phyloP scores from a whole-genome alignment of 345 rosid genomes.

The Durio zibethinus region DNA sequence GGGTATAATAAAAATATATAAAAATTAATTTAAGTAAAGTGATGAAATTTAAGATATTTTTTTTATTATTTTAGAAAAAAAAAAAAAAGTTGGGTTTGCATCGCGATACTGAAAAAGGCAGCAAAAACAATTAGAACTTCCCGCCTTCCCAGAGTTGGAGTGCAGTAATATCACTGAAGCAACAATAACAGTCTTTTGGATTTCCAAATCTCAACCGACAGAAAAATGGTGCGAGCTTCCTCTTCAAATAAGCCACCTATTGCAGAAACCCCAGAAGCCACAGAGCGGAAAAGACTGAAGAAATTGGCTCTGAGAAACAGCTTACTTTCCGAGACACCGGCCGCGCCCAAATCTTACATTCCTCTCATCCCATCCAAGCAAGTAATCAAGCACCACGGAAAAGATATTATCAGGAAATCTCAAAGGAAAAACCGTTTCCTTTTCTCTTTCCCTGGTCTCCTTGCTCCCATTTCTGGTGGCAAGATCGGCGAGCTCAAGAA shows the following conservation, averaged over 20 bases:
- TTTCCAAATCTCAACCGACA: not conserved
- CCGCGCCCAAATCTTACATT: conserved; percentile 31
- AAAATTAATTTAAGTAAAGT: no score
- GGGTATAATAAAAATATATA: no score
- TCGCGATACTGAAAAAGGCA: not conserved
- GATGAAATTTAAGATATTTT: no score
- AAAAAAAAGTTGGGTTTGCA: no score
- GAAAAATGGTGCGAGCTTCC: conserved; percentile 36
- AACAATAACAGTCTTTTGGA: not conserved
- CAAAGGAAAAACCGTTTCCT: conserved; percentile 72
- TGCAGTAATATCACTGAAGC: not conserved
- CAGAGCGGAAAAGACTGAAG: conserved; percentile 49
- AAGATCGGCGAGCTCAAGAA: conserved; percentile 81
- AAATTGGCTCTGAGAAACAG: conserved; percentile 44
- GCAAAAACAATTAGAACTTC: conserved; percentile 9
- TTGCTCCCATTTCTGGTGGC: conserved; percentile 65
- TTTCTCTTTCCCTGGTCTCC: conserved; percentile 73
- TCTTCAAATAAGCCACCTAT: conserved; percentile 27
- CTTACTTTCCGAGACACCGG: conserved; percentile 47
- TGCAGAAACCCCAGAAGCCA: conserved; percentile 36
- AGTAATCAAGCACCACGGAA: conserved; percentile 71
- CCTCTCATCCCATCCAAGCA: conserved; percentile 57
- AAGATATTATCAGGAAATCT: conserved; percentile 71
- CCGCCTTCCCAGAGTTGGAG: conserved; percentile 4
- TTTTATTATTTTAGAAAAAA: no score